Evolutionary conservation across 2,329 filamentous ascomycete genomes (phyloP), one percentile per base, ranked within the genome.

Genomic region (Stagonosporopsis chrysanthemi): DNA sequence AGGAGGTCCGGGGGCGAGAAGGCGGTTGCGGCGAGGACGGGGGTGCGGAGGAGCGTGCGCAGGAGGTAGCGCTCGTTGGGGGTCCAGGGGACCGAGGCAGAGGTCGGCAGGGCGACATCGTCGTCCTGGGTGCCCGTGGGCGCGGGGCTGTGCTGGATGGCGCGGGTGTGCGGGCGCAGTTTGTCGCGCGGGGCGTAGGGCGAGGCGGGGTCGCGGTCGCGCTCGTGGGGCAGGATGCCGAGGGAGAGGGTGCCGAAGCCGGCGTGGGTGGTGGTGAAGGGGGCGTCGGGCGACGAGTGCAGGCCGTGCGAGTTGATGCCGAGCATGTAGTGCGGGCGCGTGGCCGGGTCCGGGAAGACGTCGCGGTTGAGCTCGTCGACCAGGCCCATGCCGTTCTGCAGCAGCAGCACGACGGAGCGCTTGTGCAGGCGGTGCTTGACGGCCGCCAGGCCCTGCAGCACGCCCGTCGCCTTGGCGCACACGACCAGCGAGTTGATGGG

Each of bases 371-470:
- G 82, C 45, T 88, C 84, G 45, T 98, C 92, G n/a, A 92, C 81
- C 1, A 92, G 80, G 0, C 95, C 94, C 75, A 98, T 85, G 1
- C 93, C 92, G 61, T 94, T 90, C 54, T 92, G 89, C 53, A 96
- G 75, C 52, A 96, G 84, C 57, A 90, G 86, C 7, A 97, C 83
- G 0, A 91, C 90, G 1, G 89, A 91, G 26, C 86, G 79, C 2
- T 83, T 79, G 40, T 84, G 82, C n/a, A 96, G 78, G 9, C 91
- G 85, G 61, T 86, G 83, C 2, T 88, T 82, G 49, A 96, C 85
- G 1, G 84, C 77, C 6, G 84, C 79, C 14, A 97, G 76, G 38
- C 90, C 88, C 1, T 83, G 78, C n/a, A 90, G 74, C 0, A 90
- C 90, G 35, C 85, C 78, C 2, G 85, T 79, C 0, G 92, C 86